Evolutionary conservation across 2,329 filamentous ascomycete species (phyloP).

Genomic region (Monosporascus sp.): DNA sequence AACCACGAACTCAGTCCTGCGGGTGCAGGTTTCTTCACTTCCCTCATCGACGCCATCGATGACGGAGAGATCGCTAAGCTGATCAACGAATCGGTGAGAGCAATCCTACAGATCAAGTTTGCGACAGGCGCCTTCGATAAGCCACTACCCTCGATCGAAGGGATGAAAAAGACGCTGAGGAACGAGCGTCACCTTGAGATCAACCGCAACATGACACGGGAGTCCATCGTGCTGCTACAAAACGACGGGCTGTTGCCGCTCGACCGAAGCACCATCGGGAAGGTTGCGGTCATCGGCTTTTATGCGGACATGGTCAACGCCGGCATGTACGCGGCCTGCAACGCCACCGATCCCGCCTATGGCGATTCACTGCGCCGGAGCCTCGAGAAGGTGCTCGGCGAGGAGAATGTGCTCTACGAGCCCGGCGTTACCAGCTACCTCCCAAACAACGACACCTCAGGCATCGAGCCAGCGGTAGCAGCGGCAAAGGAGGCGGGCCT

Average conservation of each 20-base stretch:
- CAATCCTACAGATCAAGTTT: conserved; percentile 26
- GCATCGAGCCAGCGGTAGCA: conserved; percentile 13
- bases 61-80: conserved; percentile 15
- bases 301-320: conserved; percentile 13
- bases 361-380: conserved; percentile 16
- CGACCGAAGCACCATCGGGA: not conserved
- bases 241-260: conserved; percentile 13
- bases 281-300: conserved; percentile 13
- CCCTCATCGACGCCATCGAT: conserved; percentile 13
- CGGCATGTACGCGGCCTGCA: conserved; percentile 9
- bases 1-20: conserved; percentile 24
- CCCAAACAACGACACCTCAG: conserved; percentile 7
- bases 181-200: conserved; percentile 8
- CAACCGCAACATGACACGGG: conserved; percentile 14
- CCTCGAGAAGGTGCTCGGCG: conserved; percentile 11
- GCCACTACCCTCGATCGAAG: conserved; percentile 14
- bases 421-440: conserved; percentile 10
- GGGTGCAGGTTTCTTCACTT: conserved; percentile 16
- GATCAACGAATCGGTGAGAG: conserved; percentile 20
- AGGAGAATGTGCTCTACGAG: conserved; percentile 15
- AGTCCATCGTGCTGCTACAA: conserved; percentile 16
- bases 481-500: conserved; percentile 23
- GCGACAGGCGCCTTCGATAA: conserved; percentile 10
- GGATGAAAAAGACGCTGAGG: conserved; percentile 7
- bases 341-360: conserved; percentile 13